These are phyloP conservation scores for Hirsutella minnesotensis DNA, from an alignment of 2,329 filamentous ascomycete genomes.

Conservation along the genomic window DNA sequence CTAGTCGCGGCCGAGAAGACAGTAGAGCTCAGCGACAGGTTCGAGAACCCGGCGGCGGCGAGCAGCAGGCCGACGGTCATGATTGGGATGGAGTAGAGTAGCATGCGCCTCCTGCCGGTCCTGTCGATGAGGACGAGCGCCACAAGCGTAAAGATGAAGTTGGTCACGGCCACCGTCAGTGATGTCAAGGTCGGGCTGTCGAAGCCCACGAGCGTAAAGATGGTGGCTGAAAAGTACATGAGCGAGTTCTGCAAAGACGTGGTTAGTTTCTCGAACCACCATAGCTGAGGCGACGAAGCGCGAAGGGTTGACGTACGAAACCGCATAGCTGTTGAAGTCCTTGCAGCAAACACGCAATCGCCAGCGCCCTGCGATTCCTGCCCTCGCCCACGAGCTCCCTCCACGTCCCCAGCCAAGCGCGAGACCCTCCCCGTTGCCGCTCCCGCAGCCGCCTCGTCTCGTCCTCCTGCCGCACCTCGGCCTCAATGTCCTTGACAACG, in stretches of 20 bases:
- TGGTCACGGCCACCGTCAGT: constrained; percentile 69
- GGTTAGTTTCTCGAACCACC: neutral
- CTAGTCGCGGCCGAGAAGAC: constrained; percentile 6
- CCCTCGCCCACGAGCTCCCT: constrained; percentile 41
- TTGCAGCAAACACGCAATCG: constrained; percentile 78
- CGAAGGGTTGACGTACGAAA: constrained; percentile 43
- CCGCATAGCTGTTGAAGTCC: constrained; percentile 81
- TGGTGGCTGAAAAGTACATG: constrained; percentile 84
- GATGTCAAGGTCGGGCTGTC: constrained; percentile 68
- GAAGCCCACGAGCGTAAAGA: constrained; percentile 69
- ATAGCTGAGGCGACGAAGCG: neutral
- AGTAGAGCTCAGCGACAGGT: constrained; percentile 31
- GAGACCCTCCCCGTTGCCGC: constrained; percentile 12
- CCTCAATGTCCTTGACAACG: constrained; percentile 58
- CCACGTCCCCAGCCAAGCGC: constrained; percentile 34
- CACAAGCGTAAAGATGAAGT: constrained; percentile 66
- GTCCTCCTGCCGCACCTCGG: constrained; percentile 61
- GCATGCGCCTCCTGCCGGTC: constrained; percentile 65
- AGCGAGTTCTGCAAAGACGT: constrained; percentile 53
- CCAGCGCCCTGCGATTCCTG: constrained; percentile 62
- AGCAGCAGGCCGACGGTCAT: constrained; percentile 66
- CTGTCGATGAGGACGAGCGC: constrained; percentile 69
- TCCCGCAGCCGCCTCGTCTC: constrained; percentile 29
- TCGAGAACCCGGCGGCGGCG: constrained; percentile 61
- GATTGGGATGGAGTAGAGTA: constrained; percentile 72